Evolutionary conservation across 805 yeast genomes (phyloP), one percentile per base, ranked within the genome.

Genomic region (Cyberlindnera amylophila): DNA sequence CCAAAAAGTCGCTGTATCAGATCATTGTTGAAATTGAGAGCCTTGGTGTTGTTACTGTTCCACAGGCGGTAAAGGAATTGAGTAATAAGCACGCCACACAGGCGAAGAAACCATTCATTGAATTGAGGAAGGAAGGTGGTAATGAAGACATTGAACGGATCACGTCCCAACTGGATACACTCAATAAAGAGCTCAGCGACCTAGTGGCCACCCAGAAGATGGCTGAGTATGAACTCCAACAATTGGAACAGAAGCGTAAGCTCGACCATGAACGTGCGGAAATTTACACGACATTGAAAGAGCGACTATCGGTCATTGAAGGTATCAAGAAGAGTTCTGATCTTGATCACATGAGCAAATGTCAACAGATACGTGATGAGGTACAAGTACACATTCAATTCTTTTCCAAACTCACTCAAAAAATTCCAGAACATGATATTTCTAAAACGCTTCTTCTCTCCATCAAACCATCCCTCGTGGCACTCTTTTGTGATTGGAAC

Each of bases 101-200:
- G 28, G 61, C 62, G 18, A 47, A 61, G 37, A 63, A 63, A 35
- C 65, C 71, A 9, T 63, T 67, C 30, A 65, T 63, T 39, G 65
- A 63, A 44, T 45, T 63, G 21, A 59, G 63, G 49, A 63, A 70
- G 57, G 69, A 65, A 49, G 69, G 49, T 1, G 46, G 39, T 13
- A 65, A 28, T 16, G 44, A 39, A 4, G 38, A 49, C 8, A 19
- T 45, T 12, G 52, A 53, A 21, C 39, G 32, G 1, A 17, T 51
- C 10, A 46, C 54, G 2, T 27, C 42, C 8, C 18, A 42, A 29
- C 24, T 58, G 32, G 47, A 53, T 23, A 39, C 33, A 4, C 16
- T 50, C 6, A 50, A 52, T 21, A 49, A 47, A 4, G 47, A 51
- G 19, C 27, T 51, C 4, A 28, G 41, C 12, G 47, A 51, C 14